phyloP scores from a whole-genome alignment of 345 rosid genomes.

The Trapa incisa region DNA sequence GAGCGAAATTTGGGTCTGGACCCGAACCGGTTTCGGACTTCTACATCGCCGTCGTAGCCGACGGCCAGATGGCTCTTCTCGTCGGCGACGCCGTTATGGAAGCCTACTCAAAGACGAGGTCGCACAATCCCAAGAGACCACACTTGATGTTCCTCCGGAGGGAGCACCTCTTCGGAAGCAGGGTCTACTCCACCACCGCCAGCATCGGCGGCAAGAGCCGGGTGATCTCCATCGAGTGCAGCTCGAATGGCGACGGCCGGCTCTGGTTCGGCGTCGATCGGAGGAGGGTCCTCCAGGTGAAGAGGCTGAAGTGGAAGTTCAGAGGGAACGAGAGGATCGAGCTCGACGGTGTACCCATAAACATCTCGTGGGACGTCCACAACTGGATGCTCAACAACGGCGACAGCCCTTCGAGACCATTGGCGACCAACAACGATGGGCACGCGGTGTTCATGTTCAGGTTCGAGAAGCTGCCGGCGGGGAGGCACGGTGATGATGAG shows the following conservation, averaged over 20 bases:
- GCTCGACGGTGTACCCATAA: conserved; percentile 56
- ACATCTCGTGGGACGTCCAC: conserved; percentile 90
- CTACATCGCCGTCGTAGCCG: conserved; percentile 63
- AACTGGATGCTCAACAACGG: conserved; percentile 69
- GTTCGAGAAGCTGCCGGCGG: conserved; percentile 42
- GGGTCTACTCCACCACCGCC: conserved; percentile 50
- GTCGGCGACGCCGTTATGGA: conserved; percentile 59
- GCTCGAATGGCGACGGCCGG: conserved; percentile 42
- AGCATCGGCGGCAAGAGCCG: conserved; percentile 62
- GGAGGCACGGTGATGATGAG: neutral
- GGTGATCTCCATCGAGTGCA: conserved; percentile 60
- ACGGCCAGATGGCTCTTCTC: conserved; percentile 51
- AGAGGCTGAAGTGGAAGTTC: conserved; percentile 82
- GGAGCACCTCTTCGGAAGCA: conserved; percentile 66
- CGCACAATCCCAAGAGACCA: conserved; percentile 19
- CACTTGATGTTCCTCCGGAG: conserved; percentile 57
- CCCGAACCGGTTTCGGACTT: conserved; percentile 75
- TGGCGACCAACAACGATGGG: conserved; percentile 11
- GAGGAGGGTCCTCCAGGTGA: conserved; percentile 48
- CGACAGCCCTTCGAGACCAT: neutral
- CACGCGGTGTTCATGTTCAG: conserved; percentile 80
- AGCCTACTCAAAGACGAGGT: conserved; percentile 46
- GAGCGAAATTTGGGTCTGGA: conserved; percentile 69
- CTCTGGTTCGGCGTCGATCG: conserved; percentile 50
- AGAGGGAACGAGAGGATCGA: conserved; percentile 76